Evolutionary conservation across 306 rosid species (phyloP).

Genomic region (Quillaja saponaria): DNA sequence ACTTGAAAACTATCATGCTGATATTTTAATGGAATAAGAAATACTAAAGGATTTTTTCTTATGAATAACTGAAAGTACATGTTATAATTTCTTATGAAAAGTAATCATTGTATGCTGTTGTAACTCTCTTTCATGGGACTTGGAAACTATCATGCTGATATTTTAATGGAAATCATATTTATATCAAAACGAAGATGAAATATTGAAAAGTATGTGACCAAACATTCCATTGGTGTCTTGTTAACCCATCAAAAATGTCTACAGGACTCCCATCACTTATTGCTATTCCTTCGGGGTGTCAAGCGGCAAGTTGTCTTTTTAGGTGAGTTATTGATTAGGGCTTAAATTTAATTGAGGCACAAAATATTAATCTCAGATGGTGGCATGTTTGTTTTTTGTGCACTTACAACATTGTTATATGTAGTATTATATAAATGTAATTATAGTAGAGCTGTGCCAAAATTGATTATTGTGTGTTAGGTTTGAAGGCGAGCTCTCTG

Average conservation of each 20-base stretch:
- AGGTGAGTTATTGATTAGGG: conserved; percentile 58
- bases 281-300: conserved; percentile 69
- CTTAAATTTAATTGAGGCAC: conserved; percentile 5
- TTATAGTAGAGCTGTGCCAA: not conserved
- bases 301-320: conserved; percentile 55
- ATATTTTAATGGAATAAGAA: too few relatives aligned
- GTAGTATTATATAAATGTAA: not conserved
- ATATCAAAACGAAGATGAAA: too few relatives aligned
- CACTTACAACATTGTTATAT: too few relatives aligned
- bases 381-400: conserved; percentile 9
- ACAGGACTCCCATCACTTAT: conserved; percentile 81
- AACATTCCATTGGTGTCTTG: conserved; percentile 6
- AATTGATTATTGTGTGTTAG: conserved; percentile 41
- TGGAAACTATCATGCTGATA: too few relatives aligned
- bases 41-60: too few relatives aligned
- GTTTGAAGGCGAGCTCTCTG: conserved; percentile 64
- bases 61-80: too few relatives aligned
- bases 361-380: conserved; percentile 7
- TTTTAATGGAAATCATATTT: too few relatives aligned
- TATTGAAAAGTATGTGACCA: too few relatives aligned
- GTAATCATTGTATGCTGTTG: too few relatives aligned
- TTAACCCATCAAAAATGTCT: conserved; percentile 25
- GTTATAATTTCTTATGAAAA: too few relatives aligned
- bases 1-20: too few relatives aligned
- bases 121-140: too few relatives aligned